Base-by-base conservation (phyloP, 306 rosid genomes). In the Herpetospermum pedunculosum region DNA sequence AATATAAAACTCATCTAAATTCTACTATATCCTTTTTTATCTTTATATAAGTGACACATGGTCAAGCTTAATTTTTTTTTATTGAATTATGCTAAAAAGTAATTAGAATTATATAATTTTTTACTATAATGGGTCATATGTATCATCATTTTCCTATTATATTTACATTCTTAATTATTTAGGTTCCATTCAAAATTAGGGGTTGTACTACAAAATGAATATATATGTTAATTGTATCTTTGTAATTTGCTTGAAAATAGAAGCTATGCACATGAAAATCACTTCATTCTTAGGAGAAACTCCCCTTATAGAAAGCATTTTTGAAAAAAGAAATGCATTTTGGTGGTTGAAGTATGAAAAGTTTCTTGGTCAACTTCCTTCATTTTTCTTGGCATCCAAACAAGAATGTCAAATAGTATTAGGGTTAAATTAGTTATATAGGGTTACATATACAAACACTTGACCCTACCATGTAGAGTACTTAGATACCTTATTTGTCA, bases 251-350 rank as follows among this genome's bases (percentile, higher is more conserved):
- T 64, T 8, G 32, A n/a, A 38, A 64, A 37, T 38, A 6, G 49
- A 35, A 62, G 30, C 8, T 3, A 64, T 37, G 71, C 48, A 64
- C 71, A n/a, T 64, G 30, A 64, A 64, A 7, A 35, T 10, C 71
- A n/a, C 48, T n/a, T 37, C 30, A 64, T 37, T 63, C 70, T 63
- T 63, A 62, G 70, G 70, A 64, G 29, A 38, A 64, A 19, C 30
- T 64, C 48, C 16, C 18, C 49, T 9, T 37, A 21, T 64, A 21
- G 71, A 64, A 64, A 64, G 18, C 44, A 8, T 64, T n/a, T n/a
- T n/a, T n/a, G n/a, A n/a, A n/a, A n/a, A n/a, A n/a, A n/a, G n/a
- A n/a, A n/a, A n/a, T n/a, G n/a, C n/a, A n/a, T n/a, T n/a, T n/a
- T n/a, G 71, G 71, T 35, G 48, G 49, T 64, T 64, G 71, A 64